Evolutionary conservation across 148 eudicot genomes (phyloP), one percentile per base, ranked within the genome.

Genomic region (Camellia sinensis): DNA sequence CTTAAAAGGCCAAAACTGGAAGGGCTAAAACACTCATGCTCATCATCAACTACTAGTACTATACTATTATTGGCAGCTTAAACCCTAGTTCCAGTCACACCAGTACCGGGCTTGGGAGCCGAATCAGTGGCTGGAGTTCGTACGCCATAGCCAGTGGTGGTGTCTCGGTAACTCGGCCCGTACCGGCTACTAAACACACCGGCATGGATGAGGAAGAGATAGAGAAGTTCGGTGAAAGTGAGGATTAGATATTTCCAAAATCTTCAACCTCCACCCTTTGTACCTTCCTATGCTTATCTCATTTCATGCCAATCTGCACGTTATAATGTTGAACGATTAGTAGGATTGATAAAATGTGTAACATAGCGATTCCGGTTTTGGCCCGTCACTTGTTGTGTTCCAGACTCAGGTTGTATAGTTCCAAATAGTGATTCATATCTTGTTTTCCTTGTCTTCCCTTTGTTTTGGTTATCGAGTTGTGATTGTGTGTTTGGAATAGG

Each of bases 221-320:
- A 90, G 6, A 90, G 67, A 13, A 93, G 37, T 80, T 93, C 88
- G 0, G 92, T 89, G 66, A 93, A 60, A 0, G 87, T 82, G 0
- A 92, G 76, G 50, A 93, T 85, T 75, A 93, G 90, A 90, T 0
- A 87, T 94, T 79, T 93, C 97, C 4, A 93, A 65, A 12, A 89
- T 80, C 78, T 71, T 90, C 4, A 93, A 88, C 82, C 94, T 91
- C 97, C 97, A 93, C 0, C 94, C 97, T 78, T 95, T 90, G 84
- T 89, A 76, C 9, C 95, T 94, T 66, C 92, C 91, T 4, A 90
- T 48, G 71, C 72, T 71, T 74, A 93, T 93, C 81, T 93, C 88
- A 79, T 93, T 93, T 87, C 95, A 90, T 40, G 97, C 97, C 80
- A 93, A 86, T 80, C 97, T 92, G 81, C 68, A 81, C 18, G 64